phyloP scores from a whole-genome alignment of 2,329 filamentous ascomycete genomes.

The Exserohilum rostratum region DNA sequence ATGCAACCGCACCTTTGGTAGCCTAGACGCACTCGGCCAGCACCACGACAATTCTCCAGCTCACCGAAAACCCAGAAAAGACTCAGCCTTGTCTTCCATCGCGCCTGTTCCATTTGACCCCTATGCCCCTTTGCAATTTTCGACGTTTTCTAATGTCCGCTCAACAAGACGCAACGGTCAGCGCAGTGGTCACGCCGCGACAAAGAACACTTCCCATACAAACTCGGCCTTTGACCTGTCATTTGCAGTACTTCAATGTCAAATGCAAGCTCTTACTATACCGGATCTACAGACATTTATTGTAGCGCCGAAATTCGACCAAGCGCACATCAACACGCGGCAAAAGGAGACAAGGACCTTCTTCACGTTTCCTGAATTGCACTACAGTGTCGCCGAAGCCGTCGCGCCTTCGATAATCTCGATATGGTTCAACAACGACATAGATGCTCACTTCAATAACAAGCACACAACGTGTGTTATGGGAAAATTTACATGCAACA shows the following conservation, averaged over 20 bases:
- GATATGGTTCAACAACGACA: conserved; percentile 11
- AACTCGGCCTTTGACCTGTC: background rate
- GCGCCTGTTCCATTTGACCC: background rate
- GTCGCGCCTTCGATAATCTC: background rate
- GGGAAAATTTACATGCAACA: conserved; percentile 25
- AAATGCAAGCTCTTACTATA: conserved; percentile 1
- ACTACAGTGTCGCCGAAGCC: conserved; percentile 5
- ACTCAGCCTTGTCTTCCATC: background rate
- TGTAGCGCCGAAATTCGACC: background rate
- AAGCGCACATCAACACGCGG: background rate
- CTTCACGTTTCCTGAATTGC: conserved; percentile 10
- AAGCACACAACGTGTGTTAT: conserved; percentile 19
- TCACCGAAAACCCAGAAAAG: conserved; percentile 1
- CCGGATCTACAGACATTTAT: background rate
- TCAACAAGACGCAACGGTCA: background rate
- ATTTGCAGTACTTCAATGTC: background rate
- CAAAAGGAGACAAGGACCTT: conserved; percentile 1
- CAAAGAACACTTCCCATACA: background rate
- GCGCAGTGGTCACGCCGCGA: background rate
- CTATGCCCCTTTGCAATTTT: background rate
- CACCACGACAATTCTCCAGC: conserved; percentile 6
- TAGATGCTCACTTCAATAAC: conserved; percentile 1
- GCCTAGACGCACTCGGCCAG: conserved; percentile 5
- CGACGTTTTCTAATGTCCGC: background rate
- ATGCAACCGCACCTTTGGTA: conserved; percentile 8